These are phyloP conservation scores for Aureobasidium vineae DNA, from an alignment of 2,329 filamentous ascomycete species.

Conservation along the genomic window DNA sequence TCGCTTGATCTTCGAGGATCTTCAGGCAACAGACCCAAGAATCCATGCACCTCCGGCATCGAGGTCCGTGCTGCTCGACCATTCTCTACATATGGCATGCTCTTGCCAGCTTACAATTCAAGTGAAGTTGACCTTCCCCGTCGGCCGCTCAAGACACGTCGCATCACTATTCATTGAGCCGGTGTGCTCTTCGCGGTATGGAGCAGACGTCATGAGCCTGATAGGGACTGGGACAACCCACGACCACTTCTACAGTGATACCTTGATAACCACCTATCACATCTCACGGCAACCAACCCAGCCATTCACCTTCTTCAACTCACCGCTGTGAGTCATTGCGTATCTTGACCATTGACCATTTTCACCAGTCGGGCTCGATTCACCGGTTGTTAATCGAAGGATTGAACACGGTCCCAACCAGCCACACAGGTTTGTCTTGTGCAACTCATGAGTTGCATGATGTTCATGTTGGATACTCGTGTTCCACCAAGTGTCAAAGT, in stretches of 20 bases:
- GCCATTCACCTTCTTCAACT: background rate
- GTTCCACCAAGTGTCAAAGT: background rate
- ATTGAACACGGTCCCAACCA: background rate
- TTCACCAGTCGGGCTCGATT: background rate
- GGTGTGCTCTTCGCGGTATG: background rate
- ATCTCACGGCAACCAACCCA: background rate
- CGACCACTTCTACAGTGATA: background rate
- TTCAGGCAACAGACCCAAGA: background rate
- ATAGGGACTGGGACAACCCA: background rate
- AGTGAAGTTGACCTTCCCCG: background rate
- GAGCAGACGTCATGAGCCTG: background rate
- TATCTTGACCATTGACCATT: background rate
- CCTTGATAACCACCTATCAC: background rate
- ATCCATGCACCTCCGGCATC: background rate
- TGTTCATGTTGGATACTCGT: background rate
- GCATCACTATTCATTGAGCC: background rate
- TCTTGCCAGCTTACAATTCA: background rate
- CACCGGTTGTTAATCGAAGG: background rate
- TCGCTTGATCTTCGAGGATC: background rate
- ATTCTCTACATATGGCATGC: constrained; percentile 10
- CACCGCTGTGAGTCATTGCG: background rate
- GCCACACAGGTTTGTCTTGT: background rate
- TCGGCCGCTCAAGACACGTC: background rate
- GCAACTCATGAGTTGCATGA: background rate
- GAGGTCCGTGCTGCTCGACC: constrained; percentile 4